Evolutionary conservation across 176 grass and related monocot genomes (phyloP).

Genomic region (Secale cereale): DNA sequence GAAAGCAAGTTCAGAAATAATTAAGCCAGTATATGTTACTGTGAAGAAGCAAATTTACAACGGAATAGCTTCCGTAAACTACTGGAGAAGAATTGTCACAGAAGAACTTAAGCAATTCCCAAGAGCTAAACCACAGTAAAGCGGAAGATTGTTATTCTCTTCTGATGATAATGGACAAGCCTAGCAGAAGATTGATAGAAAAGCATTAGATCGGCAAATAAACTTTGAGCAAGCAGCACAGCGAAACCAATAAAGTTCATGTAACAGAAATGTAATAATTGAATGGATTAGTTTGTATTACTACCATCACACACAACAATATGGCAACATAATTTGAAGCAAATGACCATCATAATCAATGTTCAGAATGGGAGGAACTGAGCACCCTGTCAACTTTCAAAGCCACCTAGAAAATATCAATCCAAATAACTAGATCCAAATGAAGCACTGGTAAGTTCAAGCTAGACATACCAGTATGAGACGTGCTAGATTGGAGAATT

Average conservation of each 20-base stretch:
- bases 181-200: constrained; percentile 1
- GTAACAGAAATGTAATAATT: neutral
- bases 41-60: neutral
- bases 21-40: neutral
- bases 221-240: constrained; percentile 3
- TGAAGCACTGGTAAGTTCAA: constrained; percentile 9
- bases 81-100: neutral
- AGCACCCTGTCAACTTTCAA: neutral
- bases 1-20: constrained; percentile 4
- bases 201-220: neutral
- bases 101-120: neutral
- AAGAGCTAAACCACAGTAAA: neutral
- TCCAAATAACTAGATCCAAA: too few relatives aligned
- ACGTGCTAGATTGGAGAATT: neutral
- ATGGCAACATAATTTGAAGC: neutral
- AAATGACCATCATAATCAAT: neutral
- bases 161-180: neutral
- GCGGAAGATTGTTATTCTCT: neutral
- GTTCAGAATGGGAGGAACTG: neutral
- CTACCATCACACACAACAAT: neutral
- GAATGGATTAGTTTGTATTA: neutral
- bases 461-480: neutral
- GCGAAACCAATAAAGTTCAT: neutral
- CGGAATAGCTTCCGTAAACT: neutral
- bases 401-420: too few relatives aligned